Evolutionary conservation across 2,329 filamentous ascomycete genomes (phyloP).

Genomic region (Myriosclerotinia curreyana): DNA sequence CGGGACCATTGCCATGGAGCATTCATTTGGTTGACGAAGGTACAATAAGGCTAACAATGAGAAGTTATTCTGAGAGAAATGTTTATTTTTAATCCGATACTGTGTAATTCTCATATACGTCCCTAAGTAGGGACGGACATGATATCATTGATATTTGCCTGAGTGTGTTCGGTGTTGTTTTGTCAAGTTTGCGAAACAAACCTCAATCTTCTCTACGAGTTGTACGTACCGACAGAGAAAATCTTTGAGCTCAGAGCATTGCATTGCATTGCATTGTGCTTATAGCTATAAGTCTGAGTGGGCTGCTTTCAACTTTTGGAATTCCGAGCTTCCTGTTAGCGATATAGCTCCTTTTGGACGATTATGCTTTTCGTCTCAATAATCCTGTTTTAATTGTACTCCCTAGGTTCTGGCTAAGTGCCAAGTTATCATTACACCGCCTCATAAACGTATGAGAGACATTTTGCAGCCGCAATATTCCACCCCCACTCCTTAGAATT

Average conservation of each 20-base stretch:
- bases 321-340: background rate
- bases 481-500: background rate
- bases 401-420: background rate
- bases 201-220: background rate
- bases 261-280: no score
- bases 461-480: conserved; percentile 4
- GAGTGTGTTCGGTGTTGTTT: background rate
- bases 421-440: background rate
- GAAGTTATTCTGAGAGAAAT: background rate
- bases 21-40: background rate
- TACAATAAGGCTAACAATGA: background rate
- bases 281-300: no score
- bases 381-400: background rate
- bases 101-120: background rate
- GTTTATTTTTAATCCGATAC: background rate
- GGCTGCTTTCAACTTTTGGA: background rate
- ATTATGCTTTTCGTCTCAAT: background rate
- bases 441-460: background rate
- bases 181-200: background rate
- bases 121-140: conserved; percentile 3
- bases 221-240: background rate
- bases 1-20: background rate
- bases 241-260: no score
- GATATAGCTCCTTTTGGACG: background rate
- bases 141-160: no score